Evolutionary conservation across 495 filamentous ascomycete species (phyloP).

Genomic region (Neurospora sp.): DNA sequence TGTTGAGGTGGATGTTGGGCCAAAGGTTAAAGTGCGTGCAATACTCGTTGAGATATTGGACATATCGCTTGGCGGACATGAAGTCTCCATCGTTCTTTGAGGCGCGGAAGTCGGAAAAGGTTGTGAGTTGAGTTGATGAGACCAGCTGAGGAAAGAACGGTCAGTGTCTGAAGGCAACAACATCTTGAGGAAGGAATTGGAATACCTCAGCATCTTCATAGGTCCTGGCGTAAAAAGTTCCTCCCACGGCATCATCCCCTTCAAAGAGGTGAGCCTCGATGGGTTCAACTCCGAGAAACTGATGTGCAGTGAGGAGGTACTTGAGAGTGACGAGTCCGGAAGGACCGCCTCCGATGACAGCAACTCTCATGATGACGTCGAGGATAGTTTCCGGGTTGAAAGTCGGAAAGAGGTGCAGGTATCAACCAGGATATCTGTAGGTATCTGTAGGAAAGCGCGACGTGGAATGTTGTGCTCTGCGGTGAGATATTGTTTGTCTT

Average conservation of each 20-base stretch:
- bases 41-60: conserved; percentile 31
- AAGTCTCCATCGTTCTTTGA: conserved; percentile 23
- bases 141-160: conserved; percentile 19
- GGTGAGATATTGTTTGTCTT: background rate
- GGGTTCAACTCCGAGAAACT: conserved; percentile 15
- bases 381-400: background rate
- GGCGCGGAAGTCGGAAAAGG: conserved; percentile 31
- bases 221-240: conserved; percentile 21
- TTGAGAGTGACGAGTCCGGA: conserved; percentile 37
- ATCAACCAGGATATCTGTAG: background rate
- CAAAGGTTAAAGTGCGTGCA: conserved; percentile 28
- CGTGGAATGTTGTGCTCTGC: background rate
- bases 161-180: background rate
- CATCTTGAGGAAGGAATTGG: background rate
- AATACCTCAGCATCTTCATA: conserved; percentile 29
- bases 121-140: conserved; percentile 30
- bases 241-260: conserved; percentile 15
- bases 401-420: background rate
- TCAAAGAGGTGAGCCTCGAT: conserved; percentile 26
- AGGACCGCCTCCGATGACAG: conserved; percentile 35
- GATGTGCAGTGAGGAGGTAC: conserved; percentile 27
- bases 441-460: background rate
- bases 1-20: conserved; percentile 27
- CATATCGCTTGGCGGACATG: conserved; percentile 20
- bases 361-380: conserved; percentile 15